phyloP scores from a whole-genome alignment of 1,284 basidiomycete genomes.

The Cerrena zonata region DNA sequence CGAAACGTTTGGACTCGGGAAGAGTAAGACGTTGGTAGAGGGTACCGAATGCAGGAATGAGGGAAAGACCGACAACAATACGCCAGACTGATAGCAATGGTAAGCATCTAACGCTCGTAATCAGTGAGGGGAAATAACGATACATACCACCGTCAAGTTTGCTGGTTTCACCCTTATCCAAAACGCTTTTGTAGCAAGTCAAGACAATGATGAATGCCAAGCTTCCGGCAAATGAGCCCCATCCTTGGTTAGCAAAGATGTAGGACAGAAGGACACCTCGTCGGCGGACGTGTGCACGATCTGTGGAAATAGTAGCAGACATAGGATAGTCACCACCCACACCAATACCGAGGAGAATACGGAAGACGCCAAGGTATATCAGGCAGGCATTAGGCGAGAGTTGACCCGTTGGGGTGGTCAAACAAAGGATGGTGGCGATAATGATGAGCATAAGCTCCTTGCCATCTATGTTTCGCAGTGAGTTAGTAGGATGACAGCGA shows the following conservation, averaged over 20 bases:
- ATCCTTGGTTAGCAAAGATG: constrained; percentile 73
- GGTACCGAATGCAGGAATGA: constrained; percentile 54
- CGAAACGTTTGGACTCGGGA: constrained; percentile 60
- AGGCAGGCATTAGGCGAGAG: constrained; percentile 42
- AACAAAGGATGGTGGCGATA: constrained; percentile 58
- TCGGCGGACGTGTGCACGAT: constrained; percentile 63
- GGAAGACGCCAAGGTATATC: constrained; percentile 60
- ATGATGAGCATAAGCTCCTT: constrained; percentile 79
- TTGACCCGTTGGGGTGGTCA: constrained; percentile 43
- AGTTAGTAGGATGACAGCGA: background rate
- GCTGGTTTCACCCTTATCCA: constrained; percentile 53
- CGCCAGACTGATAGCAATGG: constrained; percentile 37
- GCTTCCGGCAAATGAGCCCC: constrained; percentile 65
- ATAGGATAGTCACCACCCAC: constrained; percentile 84
- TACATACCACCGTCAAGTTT: constrained; percentile 61
- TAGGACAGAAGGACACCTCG: constrained; percentile 71
- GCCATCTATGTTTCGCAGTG: constrained; percentile 39
- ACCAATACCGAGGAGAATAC: constrained; percentile 68
- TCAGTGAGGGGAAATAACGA: background rate
- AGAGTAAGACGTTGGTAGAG: constrained; percentile 73
- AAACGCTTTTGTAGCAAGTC: constrained; percentile 59
- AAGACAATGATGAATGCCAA: constrained; percentile 68
- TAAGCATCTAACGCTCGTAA: background rate
- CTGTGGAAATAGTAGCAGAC: constrained; percentile 66
- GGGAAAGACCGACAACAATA: constrained; percentile 45